phyloP scores from a whole-genome alignment of 345 rosid genomes.

The Populus alba region DNA sequence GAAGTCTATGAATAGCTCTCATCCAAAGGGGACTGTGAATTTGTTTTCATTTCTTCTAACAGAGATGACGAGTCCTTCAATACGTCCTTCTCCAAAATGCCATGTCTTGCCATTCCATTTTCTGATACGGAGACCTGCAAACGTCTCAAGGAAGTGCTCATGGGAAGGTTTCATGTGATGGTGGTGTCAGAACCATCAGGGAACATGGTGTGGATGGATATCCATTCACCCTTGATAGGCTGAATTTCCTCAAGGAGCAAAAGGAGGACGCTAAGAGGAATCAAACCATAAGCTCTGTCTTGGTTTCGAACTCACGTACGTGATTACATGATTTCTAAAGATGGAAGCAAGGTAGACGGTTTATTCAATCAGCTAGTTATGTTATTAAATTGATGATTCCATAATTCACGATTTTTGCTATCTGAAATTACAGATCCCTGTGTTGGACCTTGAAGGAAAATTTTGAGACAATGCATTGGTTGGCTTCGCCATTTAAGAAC shows the following conservation, averaged over 20 bases:
- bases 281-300: slow-evolving; percentile 28
- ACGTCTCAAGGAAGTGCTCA: slow-evolving; percentile 22
- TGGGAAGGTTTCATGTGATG: slow-evolving; percentile 20
- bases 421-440: slow-evolving; percentile 40
- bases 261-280: slow-evolving; percentile 35
- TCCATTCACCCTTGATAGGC: slow-evolving; percentile 25
- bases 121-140: slow-evolving; percentile 18
- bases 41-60: slow-evolving; percentile 36
- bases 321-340: slow-evolving; percentile 30
- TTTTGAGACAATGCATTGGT: slow-evolving; percentile 60
- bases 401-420: not conserved
- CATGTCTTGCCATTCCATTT: slow-evolving; percentile 44
- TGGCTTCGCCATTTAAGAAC: slow-evolving; percentile 63
- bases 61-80: slow-evolving; percentile 33
- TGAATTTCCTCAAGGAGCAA: slow-evolving; percentile 17
- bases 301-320: slow-evolving; percentile 22
- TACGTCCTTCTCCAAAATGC: slow-evolving; percentile 33
- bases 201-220: slow-evolving; percentile 35
- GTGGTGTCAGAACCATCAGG: slow-evolving; percentile 16
- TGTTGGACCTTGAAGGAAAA: slow-evolving; percentile 67
- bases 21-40: slow-evolving; percentile 22
- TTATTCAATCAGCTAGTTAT: not conserved
- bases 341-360: slow-evolving; percentile 26
- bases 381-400: not conserved
- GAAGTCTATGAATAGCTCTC: slow-evolving; percentile 18